These are phyloP conservation scores for Talaromyces thailandensis DNA, from an alignment of 495 filamentous ascomycete species.

Conservation along the genomic window DNA sequence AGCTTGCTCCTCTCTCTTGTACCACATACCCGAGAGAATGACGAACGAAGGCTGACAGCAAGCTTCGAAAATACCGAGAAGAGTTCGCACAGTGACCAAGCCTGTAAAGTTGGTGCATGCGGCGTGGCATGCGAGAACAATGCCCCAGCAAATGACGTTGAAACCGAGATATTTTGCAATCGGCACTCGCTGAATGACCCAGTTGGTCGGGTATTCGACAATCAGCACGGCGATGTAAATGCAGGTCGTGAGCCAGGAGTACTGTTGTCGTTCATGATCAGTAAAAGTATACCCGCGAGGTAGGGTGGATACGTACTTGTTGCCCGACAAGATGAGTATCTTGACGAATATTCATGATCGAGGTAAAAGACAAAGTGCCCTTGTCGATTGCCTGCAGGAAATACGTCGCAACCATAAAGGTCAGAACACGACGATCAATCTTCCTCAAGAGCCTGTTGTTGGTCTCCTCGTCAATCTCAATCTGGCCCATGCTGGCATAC, in stretches of 20 bases:
- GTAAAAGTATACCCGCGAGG: neutral
- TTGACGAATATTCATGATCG: constrained; percentile 56
- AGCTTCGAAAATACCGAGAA: constrained; percentile 63
- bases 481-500: constrained; percentile 41
- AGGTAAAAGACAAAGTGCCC: constrained; percentile 59
- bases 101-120: constrained; percentile 48
- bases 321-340: constrained; percentile 48
- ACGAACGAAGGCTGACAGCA: constrained; percentile 51
- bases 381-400: constrained; percentile 70
- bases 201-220: constrained; percentile 49
- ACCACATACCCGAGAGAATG: constrained; percentile 64
- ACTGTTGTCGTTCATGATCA: constrained; percentile 14
- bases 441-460: constrained; percentile 40
- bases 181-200: constrained; percentile 51
- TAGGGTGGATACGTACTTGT: constrained; percentile 17
- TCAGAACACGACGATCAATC: constrained; percentile 47
- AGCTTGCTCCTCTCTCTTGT: constrained; percentile 58
- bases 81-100: constrained; percentile 46
- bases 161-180: constrained; percentile 53
- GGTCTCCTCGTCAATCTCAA: constrained; percentile 46
- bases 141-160: constrained; percentile 55
- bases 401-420: constrained; percentile 44
- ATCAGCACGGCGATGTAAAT: constrained; percentile 46
- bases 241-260: constrained; percentile 45
- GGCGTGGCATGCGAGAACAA: constrained; percentile 46